Evolutionary conservation across 768 basidiomycete species (phyloP), one percentile per base, ranked within the genome.

Genomic region (Suillus subaureus): DNA sequence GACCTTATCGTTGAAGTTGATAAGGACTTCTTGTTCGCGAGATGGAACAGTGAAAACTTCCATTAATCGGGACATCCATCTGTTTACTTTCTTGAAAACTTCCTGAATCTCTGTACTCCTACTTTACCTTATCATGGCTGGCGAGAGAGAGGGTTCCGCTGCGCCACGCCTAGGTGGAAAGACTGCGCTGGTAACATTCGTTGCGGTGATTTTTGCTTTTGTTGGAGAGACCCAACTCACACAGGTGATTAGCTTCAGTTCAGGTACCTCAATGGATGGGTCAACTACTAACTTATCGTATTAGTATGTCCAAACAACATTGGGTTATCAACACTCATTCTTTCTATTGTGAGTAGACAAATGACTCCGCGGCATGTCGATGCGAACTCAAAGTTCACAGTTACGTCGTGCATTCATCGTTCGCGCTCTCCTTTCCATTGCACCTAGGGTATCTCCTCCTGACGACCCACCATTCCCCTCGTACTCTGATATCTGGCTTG

Each of bases 321-420:
- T 94, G 37, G 86, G 82, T 40, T 99, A 92, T 79, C 83, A 88
- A 61, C 93, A 97, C 66, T 93, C 97, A 0, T 97, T 89, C 82
- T 91, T 98, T 71, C 81, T 94, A 67, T 93, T 96, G 93, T 93
- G 71, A 67, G 91, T 74, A 18, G 11, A 52, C 11, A 16, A n/a
- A 52, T 5, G 4, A 35, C 31, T 35, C 54, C n/a, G 6, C 13
- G 16, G 15, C 28, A 28, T 58, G 16, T 15, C n/a, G 7, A 45
- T 65, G 67, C 52, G 62, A 71, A 51, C 63, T n/a, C 37, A 51
- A 15, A 37, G 26, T 45, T 45, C 43, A 28, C 72, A 96, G 94
- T 77, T 97, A 92, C 77, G 74, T 95, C 63, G 94, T 96, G 5
- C 97, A 99, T 75, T 91, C 93, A 3, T 82, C 85, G 1, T 92